A percentile compares a stretch with the other conserved stretches of the same genome.
Evolutionary conservation across 2,329 filamentous ascomycete genomes (phyloP).

Genomic region (Apiospora saccharicola): DNA sequence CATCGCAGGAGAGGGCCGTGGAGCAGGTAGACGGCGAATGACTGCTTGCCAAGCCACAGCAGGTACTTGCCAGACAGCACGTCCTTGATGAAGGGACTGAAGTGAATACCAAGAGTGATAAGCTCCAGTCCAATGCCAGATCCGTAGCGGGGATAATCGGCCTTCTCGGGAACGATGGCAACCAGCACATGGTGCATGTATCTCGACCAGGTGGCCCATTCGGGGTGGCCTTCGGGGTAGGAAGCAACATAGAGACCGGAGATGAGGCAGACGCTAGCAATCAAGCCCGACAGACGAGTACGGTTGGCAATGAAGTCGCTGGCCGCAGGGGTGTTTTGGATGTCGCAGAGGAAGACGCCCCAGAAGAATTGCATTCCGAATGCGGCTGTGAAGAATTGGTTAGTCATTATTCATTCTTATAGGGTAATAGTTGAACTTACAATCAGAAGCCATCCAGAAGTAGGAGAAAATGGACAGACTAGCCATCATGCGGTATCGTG

Average conservation of each 20-base stretch:
- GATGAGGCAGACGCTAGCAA: conserved; percentile 58
- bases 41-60: conserved; percentile 69
- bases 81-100: conserved; percentile 52
- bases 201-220: conserved; percentile 63
- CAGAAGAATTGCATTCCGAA: conserved; percentile 68
- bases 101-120: conserved; percentile 43
- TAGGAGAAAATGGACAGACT: conserved; percentile 57
- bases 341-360: conserved; percentile 67
- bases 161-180: conserved; percentile 53
- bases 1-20: conserved; percentile 68
- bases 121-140: conserved; percentile 45
- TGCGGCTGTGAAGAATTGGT: conserved; percentile 36
- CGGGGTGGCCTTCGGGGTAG: conserved; percentile 62
- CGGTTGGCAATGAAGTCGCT: conserved; percentile 55
- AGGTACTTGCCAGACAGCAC: conserved; percentile 62
- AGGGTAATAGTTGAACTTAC: conserved; percentile 33
- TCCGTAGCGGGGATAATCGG: conserved; percentile 53
- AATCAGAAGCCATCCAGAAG: conserved; percentile 50
- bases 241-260: conserved; percentile 65
- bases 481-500: conserved; percentile 57
- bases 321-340: conserved; percentile 57
- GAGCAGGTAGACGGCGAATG: conserved; percentile 69
- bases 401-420: conserved; percentile 24
- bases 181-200: conserved; percentile 50
- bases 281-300: conserved; percentile 49